A percentile compares a stretch with the other conserved stretches of the same genome.
phyloP scores from a whole-genome alignment of 768 basidiomycete genomes.

The Russula virescens region DNA sequence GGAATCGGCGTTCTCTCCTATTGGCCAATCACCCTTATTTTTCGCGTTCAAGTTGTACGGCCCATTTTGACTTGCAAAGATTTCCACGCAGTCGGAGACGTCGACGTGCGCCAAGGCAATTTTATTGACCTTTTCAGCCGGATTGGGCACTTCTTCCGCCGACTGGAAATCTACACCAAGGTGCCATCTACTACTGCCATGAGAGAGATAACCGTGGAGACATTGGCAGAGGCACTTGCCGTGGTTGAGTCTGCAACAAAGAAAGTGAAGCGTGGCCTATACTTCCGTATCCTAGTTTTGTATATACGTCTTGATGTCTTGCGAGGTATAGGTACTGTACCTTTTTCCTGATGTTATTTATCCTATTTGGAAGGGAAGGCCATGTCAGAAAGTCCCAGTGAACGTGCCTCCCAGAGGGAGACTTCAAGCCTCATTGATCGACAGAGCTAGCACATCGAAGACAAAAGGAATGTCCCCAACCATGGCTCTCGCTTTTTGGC shows the following conservation, averaged over 20 bases:
- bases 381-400: too few relatives aligned
- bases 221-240: background rate
- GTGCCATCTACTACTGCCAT: background rate
- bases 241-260: background rate
- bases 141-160: background rate
- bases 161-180: background rate
- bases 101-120: background rate
- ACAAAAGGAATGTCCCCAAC: too few relatives aligned
- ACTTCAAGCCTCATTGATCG: too few relatives aligned
- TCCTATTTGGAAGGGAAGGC: too few relatives aligned
- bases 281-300: too few relatives aligned
- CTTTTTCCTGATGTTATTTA: too few relatives aligned
- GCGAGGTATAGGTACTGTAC: too few relatives aligned
- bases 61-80: background rate
- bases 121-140: background rate
- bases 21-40: background rate
- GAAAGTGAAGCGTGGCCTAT: background rate
- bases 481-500: too few relatives aligned
- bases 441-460: too few relatives aligned
- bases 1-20: background rate
- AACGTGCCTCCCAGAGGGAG: too few relatives aligned
- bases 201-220: background rate
- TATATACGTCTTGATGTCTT: too few relatives aligned
- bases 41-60: too few relatives aligned
- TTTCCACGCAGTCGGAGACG: background rate